Conservation (phyloP, 441 rosid genomes). For the Aquilaria agallochum region DNA sequence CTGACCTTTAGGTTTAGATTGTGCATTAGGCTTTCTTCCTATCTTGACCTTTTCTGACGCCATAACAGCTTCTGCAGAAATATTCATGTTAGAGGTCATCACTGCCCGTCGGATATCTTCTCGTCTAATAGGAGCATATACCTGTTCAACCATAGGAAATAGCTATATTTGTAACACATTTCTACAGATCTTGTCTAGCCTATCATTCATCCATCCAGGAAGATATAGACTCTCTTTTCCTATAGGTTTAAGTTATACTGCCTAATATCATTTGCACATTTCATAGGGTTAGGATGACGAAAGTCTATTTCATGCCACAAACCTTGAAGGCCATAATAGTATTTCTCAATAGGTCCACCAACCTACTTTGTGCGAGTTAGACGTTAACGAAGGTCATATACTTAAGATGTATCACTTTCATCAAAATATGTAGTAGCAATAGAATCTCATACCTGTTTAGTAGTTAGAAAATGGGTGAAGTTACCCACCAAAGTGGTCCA, state of each 20-base stretch:
- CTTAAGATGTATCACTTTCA: neutral
- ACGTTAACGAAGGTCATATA: neutral
- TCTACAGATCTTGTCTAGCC: too few relatives aligned
- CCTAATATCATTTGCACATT: neutral
- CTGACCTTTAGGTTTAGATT: neutral
- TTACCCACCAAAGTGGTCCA: neutral
- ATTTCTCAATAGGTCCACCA: neutral
- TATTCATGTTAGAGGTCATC: neutral
- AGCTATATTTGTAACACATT: too few relatives aligned
- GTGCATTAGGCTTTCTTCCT: too few relatives aligned
- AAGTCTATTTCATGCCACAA: constrained; percentile 1
- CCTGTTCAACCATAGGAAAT: too few relatives aligned
- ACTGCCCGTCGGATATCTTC: neutral
- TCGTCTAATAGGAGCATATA: neutral
- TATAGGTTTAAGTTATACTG: neutral
- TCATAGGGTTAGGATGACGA: neutral
- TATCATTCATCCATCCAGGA: too few relatives aligned
- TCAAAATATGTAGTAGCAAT: neutral
- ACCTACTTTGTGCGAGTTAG: neutral
- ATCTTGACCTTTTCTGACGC: neutral
- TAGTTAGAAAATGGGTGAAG: neutral
- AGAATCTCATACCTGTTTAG: neutral
- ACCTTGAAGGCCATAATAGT: too few relatives aligned
- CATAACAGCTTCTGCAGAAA: neutral
- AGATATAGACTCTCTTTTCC: neutral